Evolutionary conservation across 495 filamentous ascomycete genomes (phyloP), one percentile per base, ranked within the genome.

Genomic region (Aspergillus cavernicola): DNA sequence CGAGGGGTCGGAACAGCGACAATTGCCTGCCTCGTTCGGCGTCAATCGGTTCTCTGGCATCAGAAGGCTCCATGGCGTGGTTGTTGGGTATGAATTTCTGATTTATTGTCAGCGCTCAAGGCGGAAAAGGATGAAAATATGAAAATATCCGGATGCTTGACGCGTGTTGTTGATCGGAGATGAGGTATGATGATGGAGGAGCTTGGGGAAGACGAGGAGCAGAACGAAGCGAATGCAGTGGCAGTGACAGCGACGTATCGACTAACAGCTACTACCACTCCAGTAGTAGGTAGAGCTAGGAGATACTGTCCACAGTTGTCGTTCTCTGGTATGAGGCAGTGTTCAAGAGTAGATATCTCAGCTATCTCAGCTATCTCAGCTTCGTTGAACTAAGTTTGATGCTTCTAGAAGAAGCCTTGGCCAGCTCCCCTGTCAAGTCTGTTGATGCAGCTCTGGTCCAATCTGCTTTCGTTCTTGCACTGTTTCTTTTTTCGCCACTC

Each of bases 1-100:
- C 74, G 60, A 77, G 59, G 55, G 74, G 74, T 50, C 74, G 68
- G 59, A 77, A 75, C 40, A 77, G 66, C 53, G 74, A 77, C 63
- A 77, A 60, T 43, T 75, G 57, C 57, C 69, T 68, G 49, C 72
- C 74, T 62, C 65, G 66, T 68, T 75, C 71, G 56, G 72, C 72
- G 66, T 77, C 73, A 59, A 74, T 26, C 44, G 16, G 39, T 42
- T 7, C 39, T 42, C 22, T 42, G 42, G 42, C 8, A 15, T 43
- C 64, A 20, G 55, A 52, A 28, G 65, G 54, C 33, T 68, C 64
- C 69, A 73, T 73, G 32, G 52, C 51, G 41, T 51, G 35, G 52
- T 46, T 42, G 53, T 60, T 39, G 35, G 39, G 19, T 3, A 13
- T 19, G 44, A n/a, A 28, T n/a, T 35, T n/a, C 29, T 22, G 24